Percentiles rank a stretch among this genome's conserved stretches.
phyloP scores from a whole-genome alignment of 192 early-diverging fungal species.

The Rhizophagus prolifer region DNA sequence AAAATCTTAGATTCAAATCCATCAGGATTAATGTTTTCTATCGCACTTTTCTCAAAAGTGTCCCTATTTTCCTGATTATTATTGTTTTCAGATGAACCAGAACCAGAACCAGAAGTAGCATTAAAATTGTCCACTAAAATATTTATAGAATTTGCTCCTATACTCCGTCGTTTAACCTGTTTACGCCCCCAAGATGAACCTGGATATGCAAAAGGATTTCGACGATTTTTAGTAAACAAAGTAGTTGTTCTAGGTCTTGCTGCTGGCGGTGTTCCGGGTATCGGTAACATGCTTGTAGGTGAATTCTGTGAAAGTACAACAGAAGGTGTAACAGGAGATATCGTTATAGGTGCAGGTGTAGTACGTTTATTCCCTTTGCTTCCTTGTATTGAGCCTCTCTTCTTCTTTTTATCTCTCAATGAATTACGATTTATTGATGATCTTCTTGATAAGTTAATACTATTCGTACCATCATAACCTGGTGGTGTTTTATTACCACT shows the following conservation, averaged over 20 bases:
- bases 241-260: slow-evolving; percentile 1
- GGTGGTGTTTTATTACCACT: slow-evolving; percentile 24
- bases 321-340: slow-evolving; percentile 29
- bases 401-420: slow-evolving; percentile 29
- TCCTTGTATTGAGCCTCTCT: slow-evolving; percentile 22
- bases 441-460: neutral
- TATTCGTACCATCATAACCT: slow-evolving; percentile 14
- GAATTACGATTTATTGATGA: neutral
- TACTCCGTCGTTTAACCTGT: slow-evolving; percentile 26
- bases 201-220: slow-evolving; percentile 15
- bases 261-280: slow-evolving; percentile 26
- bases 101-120: neutral
- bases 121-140: slow-evolving; percentile 25
- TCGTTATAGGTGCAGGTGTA: slow-evolving; percentile 19
- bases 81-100: slow-evolving; percentile 22
- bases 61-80: slow-evolving; percentile 2
- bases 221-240: slow-evolving; percentile 26
- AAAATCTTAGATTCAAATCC: neutral
- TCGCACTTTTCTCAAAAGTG: slow-evolving; percentile 14
- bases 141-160: slow-evolving; percentile 12
- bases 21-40: slow-evolving; percentile 19
- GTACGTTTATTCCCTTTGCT: slow-evolving; percentile 20
- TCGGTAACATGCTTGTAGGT: slow-evolving; percentile 10
- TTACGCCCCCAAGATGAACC: slow-evolving; percentile 26
- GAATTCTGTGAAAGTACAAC: slow-evolving; percentile 29